Base-by-base conservation (phyloP, 208 protist species). In the Wallacemonas sp. region DNA sequence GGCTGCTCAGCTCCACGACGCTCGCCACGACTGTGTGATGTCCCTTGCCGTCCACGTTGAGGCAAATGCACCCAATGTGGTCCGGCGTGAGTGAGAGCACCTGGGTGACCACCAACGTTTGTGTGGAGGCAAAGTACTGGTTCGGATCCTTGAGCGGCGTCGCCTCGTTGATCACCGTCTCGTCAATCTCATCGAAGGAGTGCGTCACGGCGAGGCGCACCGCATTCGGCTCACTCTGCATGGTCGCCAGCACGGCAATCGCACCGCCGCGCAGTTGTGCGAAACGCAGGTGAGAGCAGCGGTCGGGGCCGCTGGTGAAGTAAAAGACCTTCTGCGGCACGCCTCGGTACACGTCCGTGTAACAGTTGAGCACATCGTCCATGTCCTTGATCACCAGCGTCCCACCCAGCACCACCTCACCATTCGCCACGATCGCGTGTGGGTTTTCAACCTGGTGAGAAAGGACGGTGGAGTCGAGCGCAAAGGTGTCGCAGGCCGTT, bases 321-420 rank as follows among this genome's bases (percentile, higher is more conserved):
- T 68, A 68, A 12, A 49, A 7, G 5, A 64, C 0, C 23, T 64
- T 46, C 10, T 45, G 25, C 39, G 61, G 61, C 32, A 25, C 38
- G 16, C 68, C 61, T 5, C 50, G 57, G 48, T 74, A 74, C 7
- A 74, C 3, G 42, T 74, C 59, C 8, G 31, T 44, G 50, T 64
- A 74, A 39, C 39, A 57, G 52, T 61, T 67, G 7, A 38, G 1
- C 3, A 61, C 39, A 8, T 67, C 18, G 41, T 39, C 42, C 5
- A 14, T 41, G 26, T 67, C 38, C 68, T 65, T 62, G 29, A 67
- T 31, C 8, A 62, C 68, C 22, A 36, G 68, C 22, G 29, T 45
- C 10, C 68, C 68, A 2, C 54, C 45, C 14, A 74, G 32, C 3
- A 67, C 10, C 4, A 65, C 45, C 23, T 62, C 57, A 4, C 25